phyloP scores from a whole-genome alignment of 2,329 filamentous ascomycete species.

The Ophiosphaerella herpotricha region DNA sequence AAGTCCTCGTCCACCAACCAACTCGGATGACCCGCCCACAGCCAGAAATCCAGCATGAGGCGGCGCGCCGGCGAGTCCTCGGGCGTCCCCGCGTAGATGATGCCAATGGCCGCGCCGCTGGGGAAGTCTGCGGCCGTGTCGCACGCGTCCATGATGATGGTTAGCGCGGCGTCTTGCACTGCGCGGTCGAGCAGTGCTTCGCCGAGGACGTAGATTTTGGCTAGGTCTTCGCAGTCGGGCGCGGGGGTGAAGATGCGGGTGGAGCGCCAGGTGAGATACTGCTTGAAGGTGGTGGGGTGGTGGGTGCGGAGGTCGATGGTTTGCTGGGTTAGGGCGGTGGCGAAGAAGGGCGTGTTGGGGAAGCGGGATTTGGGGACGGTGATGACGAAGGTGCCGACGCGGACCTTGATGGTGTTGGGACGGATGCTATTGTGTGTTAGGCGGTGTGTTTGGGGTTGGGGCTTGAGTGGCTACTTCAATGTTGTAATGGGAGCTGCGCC shows the following conservation, averaged over 20 bases:
- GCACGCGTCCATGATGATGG: neutral
- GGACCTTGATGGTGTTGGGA: neutral
- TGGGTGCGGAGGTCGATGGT: neutral
- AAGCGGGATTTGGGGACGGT: neutral
- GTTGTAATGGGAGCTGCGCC: too few species aligned
- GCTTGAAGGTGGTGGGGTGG: neutral
- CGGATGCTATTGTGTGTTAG: neutral
- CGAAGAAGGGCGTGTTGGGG: neutral
- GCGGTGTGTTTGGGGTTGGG: too few species aligned
- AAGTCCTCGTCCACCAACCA: too few species aligned
- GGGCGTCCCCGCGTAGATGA: neutral
- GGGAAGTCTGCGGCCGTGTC: neutral
- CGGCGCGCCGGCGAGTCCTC: neutral
- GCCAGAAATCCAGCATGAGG: neutral
- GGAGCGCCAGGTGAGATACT: neutral
- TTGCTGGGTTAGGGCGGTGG: neutral
- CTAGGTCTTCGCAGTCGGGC: neutral
- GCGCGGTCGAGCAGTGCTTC: constrained; percentile 9
- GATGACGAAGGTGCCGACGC: neutral
- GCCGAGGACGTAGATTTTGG: constrained; percentile 6
- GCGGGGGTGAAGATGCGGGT: neutral
- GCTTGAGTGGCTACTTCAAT: too few species aligned
- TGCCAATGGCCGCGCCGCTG: neutral
- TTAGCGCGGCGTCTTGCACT: constrained; percentile 6
- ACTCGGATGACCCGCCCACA: neutral